These are phyloP conservation scores for Diatrype stigma DNA, from an alignment of 2,329 filamentous ascomycete genomes.

Conservation along the genomic window DNA sequence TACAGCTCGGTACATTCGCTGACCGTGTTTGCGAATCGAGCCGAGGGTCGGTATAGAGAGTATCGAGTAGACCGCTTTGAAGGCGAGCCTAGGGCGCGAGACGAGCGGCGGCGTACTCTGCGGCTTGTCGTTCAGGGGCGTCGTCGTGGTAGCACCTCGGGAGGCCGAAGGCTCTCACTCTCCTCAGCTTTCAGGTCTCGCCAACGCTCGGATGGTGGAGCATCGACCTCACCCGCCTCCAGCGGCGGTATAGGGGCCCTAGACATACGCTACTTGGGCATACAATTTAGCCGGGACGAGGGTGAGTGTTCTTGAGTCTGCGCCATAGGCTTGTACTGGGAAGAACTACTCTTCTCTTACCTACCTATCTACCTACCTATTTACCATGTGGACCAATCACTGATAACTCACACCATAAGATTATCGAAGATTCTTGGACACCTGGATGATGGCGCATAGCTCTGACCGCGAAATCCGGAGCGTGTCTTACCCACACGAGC, in stretches of 20 bases:
- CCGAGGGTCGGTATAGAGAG: slow-evolving; percentile 41
- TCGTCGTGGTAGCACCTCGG: slow-evolving; percentile 38
- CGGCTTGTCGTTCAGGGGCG: slow-evolving; percentile 38
- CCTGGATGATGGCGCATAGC: slow-evolving; percentile 42
- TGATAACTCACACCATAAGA: slow-evolving; percentile 29
- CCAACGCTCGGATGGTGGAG: slow-evolving; percentile 1
- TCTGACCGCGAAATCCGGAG: slow-evolving; percentile 43
- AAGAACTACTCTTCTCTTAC: no score
- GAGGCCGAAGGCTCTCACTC: slow-evolving; percentile 22
- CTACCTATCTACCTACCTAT: no score
- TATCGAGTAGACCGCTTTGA: slow-evolving; percentile 46
- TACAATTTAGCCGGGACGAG: slow-evolving; percentile 45
- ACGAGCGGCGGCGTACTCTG: slow-evolving; percentile 42
- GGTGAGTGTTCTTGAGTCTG: slow-evolving; percentile 35
- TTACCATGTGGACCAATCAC: background rate
- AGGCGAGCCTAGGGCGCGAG: slow-evolving; percentile 39
- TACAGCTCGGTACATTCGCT: slow-evolving; percentile 44
- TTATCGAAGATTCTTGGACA: slow-evolving; percentile 42
- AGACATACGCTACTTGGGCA: slow-evolving; percentile 45
- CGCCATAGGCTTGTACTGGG: no score
- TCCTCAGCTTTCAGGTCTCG: slow-evolving; percentile 6
- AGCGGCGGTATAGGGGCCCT: slow-evolving; percentile 19
- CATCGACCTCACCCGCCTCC: slow-evolving; percentile 12
- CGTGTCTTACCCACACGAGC: slow-evolving; percentile 41
- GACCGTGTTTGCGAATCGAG: slow-evolving; percentile 44